Percentiles rank a stretch among this genome's conserved stretches.
These are phyloP conservation scores for Trichaptum fuscoviolaceum DNA, from an alignment of 768 basidiomycete genomes.

Conservation along the genomic window DNA sequence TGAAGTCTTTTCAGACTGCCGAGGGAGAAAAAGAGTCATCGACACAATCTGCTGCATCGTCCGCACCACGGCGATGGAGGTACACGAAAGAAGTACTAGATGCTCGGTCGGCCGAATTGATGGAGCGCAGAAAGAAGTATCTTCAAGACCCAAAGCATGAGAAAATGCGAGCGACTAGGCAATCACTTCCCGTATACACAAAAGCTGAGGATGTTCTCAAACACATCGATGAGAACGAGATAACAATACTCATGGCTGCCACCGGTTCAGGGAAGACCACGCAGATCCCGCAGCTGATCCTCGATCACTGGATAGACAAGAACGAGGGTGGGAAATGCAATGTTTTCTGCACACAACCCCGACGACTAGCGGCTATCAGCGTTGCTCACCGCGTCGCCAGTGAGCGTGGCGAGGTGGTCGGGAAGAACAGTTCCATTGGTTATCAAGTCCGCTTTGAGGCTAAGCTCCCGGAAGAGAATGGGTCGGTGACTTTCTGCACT, in stretches of 20 bases:
- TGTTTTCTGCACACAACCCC: conserved; percentile 89
- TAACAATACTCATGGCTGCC: conserved; percentile 84
- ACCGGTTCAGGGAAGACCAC: conserved; percentile 95
- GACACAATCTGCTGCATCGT: conserved; percentile 10
- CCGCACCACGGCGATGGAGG: conserved; percentile 23
- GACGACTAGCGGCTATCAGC: conserved; percentile 85
- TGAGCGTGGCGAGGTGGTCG: conserved; percentile 73
- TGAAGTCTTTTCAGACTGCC: conserved; percentile 17
- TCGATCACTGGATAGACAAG: conserved; percentile 74
- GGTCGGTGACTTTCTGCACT: conserved; percentile 89
- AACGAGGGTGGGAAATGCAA: conserved; percentile 85
- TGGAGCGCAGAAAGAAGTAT: conserved; percentile 51
- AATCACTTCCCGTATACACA: conserved; percentile 69
- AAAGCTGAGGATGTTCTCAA: conserved; percentile 60
- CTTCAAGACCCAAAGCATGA: conserved; percentile 53
- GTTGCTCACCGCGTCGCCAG: conserved; percentile 88
- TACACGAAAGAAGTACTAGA: conserved; percentile 28
- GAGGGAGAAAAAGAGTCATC: conserved; percentile 5
- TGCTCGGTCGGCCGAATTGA: conserved; percentile 55
- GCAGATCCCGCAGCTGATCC: conserved; percentile 87
- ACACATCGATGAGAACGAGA: conserved; percentile 71
- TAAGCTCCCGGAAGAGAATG: conserved; percentile 71
- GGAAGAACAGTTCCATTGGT: conserved; percentile 59
- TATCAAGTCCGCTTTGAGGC: conserved; percentile 92
- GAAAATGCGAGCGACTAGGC: conserved; percentile 62